phyloP scores from a whole-genome alignment of 129 eudicot species.

The Helianthus annuus region DNA sequence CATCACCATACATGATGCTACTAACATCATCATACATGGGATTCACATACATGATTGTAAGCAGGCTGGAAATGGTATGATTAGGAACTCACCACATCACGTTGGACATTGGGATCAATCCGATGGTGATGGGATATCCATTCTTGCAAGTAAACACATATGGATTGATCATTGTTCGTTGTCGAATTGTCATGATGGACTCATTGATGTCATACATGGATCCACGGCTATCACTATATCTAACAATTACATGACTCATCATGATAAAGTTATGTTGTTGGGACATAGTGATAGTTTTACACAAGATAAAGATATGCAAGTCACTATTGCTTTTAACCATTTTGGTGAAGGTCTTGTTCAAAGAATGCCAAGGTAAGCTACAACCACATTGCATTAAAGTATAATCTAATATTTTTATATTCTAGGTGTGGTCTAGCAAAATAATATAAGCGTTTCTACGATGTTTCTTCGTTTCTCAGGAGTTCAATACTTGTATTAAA shows the following conservation, averaged over 20 bases:
- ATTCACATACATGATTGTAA: conserved; percentile 73
- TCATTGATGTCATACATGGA: conserved; percentile 77
- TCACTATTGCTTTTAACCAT: conserved; percentile 82
- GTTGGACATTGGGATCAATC: conserved; percentile 70
- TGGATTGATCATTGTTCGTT: conserved; percentile 90
- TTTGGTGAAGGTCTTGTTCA: conserved; percentile 93
- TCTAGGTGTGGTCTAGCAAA: not conserved
- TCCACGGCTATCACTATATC: conserved; percentile 82
- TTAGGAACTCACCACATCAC: conserved; percentile 63
- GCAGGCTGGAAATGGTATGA: conserved; percentile 55
- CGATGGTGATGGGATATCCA: conserved; percentile 76
- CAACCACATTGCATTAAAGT: too few species aligned
- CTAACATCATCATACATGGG: conserved; percentile 65
- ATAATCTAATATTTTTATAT: not conserved
- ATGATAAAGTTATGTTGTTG: conserved; percentile 80
- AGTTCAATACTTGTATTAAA: too few species aligned
- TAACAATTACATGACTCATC: conserved; percentile 78
- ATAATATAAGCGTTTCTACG: too few species aligned
- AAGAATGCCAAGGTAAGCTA: conserved; percentile 77
- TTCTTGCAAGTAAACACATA: conserved; percentile 45
- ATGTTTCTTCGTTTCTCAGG: too few species aligned
- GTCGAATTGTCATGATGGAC: conserved; percentile 73
- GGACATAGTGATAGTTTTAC: conserved; percentile 69
- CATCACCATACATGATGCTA: conserved; percentile 67
- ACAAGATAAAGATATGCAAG: conserved; percentile 66